Evolutionary conservation across 768 basidiomycete species (phyloP), one percentile per base, ranked within the genome.

Genomic region (Porpolomopsis calyptriformis): DNA sequence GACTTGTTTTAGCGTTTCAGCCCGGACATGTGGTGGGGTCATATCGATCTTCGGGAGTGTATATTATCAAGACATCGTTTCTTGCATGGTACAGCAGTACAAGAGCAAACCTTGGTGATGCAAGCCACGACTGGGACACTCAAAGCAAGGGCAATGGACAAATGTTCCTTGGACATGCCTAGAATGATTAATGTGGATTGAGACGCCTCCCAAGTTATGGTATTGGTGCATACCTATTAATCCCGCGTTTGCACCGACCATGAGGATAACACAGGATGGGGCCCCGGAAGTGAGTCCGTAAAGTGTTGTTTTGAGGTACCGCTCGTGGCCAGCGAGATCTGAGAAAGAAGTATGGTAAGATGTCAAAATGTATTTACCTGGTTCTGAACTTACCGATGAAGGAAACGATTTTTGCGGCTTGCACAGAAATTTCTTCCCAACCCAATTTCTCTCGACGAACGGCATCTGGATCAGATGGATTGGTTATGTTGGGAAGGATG

Each of bases 301-400:
- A 40, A 98, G 65, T 3, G 94, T 98, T 0, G 94, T 98, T 68
- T 88, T 87, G 40, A 88, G 63, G 62, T 85, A 96, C 64, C 83
- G 74, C 65, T 97, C 94, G 57, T 98, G 96, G 1, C 96, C 96
- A 34, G 96, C 96, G 31, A 99, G 68, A 63, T 98, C 94, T 88
- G 38, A 22, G 4, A 25, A 44, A 51, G 29, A 19, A 35, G 29
- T 36, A 10, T 6, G 27, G 31, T n/a, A 33, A 39, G 26, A 34
- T 41, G 7, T 26, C 12, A 35, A 19, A 6, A 37, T 8, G 27
- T 8, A 36, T 45, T 22, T 19, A 40, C 6, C 19, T 16, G 23
- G 11, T 33, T 9, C 22, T 35, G n/a, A 37, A 55, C 63, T 38
- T 50, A 82, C 86, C 87, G 52, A 87, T 93, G 61, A 98, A 99